phyloP scores from a whole-genome alignment of 2,329 filamentous ascomycete genomes.

The Scolecobasidium constrictum region DNA sequence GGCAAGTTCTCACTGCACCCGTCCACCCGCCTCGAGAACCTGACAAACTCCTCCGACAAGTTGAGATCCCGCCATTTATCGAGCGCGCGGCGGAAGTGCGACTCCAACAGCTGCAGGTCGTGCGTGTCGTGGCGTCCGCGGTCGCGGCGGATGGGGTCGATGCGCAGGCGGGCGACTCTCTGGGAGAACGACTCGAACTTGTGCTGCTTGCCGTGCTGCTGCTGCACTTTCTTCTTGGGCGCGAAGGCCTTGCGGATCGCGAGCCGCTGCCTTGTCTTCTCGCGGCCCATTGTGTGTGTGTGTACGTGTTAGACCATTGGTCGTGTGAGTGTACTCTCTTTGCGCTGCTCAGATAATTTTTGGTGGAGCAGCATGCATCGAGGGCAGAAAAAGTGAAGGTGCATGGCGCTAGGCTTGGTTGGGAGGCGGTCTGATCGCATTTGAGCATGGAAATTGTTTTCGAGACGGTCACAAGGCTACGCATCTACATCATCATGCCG shows the following conservation, averaged over 20 bases:
- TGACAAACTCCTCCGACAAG: conserved; percentile 67
- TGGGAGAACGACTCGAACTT: conserved; percentile 84
- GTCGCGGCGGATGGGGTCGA: conserved; percentile 86
- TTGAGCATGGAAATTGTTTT: too few species aligned
- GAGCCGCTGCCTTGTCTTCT: conserved; percentile 6
- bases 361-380: too few species aligned
- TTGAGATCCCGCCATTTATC: conserved; percentile 90
- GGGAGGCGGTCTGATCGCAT: not conserved
- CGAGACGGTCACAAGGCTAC: too few species aligned
- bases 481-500: conserved; percentile 6
- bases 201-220: conserved; percentile 52
- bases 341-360: not conserved
- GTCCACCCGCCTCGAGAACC: conserved; percentile 63
- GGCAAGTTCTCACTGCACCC: conserved; percentile 81
- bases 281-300: conserved; percentile 7
- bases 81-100: conserved; percentile 73
- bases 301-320: too few species aligned
- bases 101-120: conserved; percentile 65
- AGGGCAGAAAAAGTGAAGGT: too few species aligned
- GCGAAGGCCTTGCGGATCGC: conserved; percentile 6
- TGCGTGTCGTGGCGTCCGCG: conserved; percentile 75
- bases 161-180: conserved; percentile 82
- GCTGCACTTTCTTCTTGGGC: not conserved
- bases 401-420: not conserved
- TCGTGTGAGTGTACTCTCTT: too few species aligned